A percentile compares a stretch with the other conserved stretches of the same genome.
These are phyloP conservation scores for Phytophthora cajani DNA, from an alignment of 352 stramenopile species.

Conservation along the genomic window DNA sequence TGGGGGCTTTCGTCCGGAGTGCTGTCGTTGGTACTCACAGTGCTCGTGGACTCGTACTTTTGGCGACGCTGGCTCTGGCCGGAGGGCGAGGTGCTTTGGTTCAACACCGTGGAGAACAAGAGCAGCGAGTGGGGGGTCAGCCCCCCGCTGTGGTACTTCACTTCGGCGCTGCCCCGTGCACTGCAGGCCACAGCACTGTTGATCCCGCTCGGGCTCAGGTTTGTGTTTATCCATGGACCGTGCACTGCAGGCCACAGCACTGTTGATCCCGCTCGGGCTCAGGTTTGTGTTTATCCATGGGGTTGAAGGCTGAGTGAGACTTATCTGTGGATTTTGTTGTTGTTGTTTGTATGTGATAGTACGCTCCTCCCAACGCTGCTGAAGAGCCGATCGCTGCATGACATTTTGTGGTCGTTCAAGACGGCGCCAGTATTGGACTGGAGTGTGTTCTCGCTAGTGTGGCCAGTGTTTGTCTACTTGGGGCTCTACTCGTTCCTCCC, in stretches of 20 bases:
- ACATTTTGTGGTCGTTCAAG: slow-evolving; percentile 45
- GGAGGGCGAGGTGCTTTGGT: slow-evolving; percentile 98
- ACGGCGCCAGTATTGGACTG: slow-evolving; percentile 55
- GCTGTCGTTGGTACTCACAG: slow-evolving; percentile 79
- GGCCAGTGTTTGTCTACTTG: slow-evolving; percentile 89
- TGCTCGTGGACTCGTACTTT: slow-evolving; percentile 94
- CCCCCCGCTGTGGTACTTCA: slow-evolving; percentile 97
- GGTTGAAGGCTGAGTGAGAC: slow-evolving; percentile 1
- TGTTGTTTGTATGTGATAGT: slow-evolving; percentile 30
- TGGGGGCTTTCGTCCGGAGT: slow-evolving; percentile 84
- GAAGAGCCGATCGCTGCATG: slow-evolving; percentile 50
- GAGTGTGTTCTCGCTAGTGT: slow-evolving; percentile 62
- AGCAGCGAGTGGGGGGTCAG: slow-evolving; percentile 97
- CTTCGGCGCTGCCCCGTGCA: slow-evolving; percentile 92
- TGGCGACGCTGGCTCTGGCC: slow-evolving; percentile 97
- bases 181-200: slow-evolving; percentile 83
- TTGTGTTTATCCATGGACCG: slow-evolving; percentile 39
- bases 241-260: slow-evolving; percentile 75
- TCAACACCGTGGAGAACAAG: slow-evolving; percentile 97
- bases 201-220: slow-evolving; percentile 86
- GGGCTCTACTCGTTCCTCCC: slow-evolving; percentile 95
- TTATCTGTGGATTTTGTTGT: neutral
- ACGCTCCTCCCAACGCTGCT: slow-evolving; percentile 49
- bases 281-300: slow-evolving; percentile 44
- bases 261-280: slow-evolving; percentile 86